phyloP scores from a whole-genome alignment of 495 filamentous ascomycete species.

The Penicillium salamii region DNA sequence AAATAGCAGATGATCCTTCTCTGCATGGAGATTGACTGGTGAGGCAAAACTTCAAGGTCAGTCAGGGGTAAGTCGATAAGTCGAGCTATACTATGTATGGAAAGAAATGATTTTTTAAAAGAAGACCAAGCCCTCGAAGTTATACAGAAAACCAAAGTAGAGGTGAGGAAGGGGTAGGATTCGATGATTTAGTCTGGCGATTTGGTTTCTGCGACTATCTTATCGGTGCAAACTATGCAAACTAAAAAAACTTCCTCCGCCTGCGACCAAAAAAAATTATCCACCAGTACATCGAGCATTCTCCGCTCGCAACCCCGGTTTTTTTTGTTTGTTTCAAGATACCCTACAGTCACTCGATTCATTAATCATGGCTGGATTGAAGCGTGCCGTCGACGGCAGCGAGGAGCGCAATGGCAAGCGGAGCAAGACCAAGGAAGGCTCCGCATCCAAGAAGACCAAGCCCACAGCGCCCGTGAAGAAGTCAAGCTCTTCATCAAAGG shows the following conservation, averaged over 20 bases:
- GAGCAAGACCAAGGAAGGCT: conserved; percentile 40
- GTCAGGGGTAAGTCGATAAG: too few species aligned
- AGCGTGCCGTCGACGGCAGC: conserved; percentile 40
- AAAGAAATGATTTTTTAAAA: too few species aligned
- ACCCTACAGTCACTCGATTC: not conserved
- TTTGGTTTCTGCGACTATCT: conserved; percentile 13
- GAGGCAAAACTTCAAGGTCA: too few species aligned
- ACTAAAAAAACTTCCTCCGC: conserved; percentile 40
- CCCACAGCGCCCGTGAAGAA: conserved; percentile 32
- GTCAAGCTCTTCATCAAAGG: conserved; percentile 24
- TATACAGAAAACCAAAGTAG: too few species aligned
- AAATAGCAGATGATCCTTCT: too few species aligned
- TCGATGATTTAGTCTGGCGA: too few species aligned
- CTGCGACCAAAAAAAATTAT: conserved; percentile 31
- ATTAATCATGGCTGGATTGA: conserved; percentile 41
- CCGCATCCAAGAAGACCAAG: conserved; percentile 37
- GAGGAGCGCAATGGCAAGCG: conserved; percentile 50
- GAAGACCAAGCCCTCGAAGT: too few species aligned
- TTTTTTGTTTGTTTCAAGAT: conserved; percentile 7
- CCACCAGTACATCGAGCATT: conserved; percentile 24
- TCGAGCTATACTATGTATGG: too few species aligned
- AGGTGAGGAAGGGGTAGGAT: too few species aligned
- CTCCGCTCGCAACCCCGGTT: conserved; percentile 19
- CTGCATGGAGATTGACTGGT: too few species aligned
- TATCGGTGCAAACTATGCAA: conserved; percentile 39